Evolutionary conservation across 306 rosid species (phyloP).

Genomic region (Glycyrrhiza uralensis): DNA sequence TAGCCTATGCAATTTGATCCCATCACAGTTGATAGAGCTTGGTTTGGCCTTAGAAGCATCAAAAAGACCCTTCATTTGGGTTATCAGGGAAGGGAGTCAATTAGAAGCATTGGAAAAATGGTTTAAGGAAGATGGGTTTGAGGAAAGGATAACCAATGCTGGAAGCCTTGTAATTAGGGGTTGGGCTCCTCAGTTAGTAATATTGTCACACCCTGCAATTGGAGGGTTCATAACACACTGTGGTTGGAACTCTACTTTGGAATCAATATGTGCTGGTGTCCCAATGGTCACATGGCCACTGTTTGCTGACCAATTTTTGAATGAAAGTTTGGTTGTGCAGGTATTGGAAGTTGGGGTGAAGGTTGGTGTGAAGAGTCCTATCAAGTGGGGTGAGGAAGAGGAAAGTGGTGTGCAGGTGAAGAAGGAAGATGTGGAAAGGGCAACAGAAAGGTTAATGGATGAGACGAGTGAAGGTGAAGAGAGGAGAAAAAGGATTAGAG

Average conservation of each 20-base stretch:
- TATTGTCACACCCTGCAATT: conserved; percentile 46
- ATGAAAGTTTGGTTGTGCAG: conserved; percentile 32
- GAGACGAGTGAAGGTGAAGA: conserved; percentile 33
- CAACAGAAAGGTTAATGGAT: conserved; percentile 36
- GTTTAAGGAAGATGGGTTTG: conserved; percentile 36
- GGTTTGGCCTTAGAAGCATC: conserved; percentile 55
- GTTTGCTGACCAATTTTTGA: conserved; percentile 46
- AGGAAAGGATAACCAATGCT: conserved; percentile 33
- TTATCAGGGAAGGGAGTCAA: conserved; percentile 29
- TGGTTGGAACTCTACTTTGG: conserved; percentile 61
- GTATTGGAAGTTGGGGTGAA: conserved; percentile 27
- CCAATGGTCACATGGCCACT: conserved; percentile 70
- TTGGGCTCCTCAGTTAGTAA: conserved; percentile 58
- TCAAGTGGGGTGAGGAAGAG: conserved; percentile 29
- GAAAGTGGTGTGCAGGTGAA: conserved; percentile 30
- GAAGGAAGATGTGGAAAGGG: conserved; percentile 38
- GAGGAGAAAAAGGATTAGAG: conserved; percentile 28
- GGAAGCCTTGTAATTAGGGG: conserved; percentile 43
- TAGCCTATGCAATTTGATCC: conserved; percentile 31
- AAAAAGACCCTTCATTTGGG: conserved; percentile 54
- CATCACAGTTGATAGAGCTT: conserved; percentile 38
- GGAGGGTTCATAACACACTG: conserved; percentile 62
- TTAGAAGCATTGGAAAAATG: conserved; percentile 35
- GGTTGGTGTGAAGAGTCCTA: conserved; percentile 32
- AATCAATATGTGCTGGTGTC: conserved; percentile 47